Base-by-base conservation (phyloP, 768 basidiomycete genomes). In the Suillus sp. region DNA sequence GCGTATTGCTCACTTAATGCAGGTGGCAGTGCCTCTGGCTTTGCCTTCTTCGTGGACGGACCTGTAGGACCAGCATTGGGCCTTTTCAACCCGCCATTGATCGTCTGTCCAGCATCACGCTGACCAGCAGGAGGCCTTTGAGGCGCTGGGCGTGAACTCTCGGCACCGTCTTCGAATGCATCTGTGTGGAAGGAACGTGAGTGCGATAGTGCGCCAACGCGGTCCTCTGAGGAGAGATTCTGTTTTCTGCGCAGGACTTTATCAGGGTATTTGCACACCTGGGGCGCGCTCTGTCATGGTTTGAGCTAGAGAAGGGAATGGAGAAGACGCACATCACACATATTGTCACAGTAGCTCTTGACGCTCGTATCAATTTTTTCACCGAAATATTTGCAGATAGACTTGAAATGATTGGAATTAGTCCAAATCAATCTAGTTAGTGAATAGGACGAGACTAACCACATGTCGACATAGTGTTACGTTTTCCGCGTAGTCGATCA, bases 201-300 rank as follows among this genome's bases (percentile, higher is more conserved):
- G 47, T 71, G 37, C 2, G 37, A 43, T 20, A 60, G 71, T 0
- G 70, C 62, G 4, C 67, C 68, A 3, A 80, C 71, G 47, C 71
- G 66, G 2, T 77, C 79, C 35, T 76, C 71, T 2, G 77, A 72
- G 0, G 86, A 83, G 4, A 93, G 78, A n/a, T 80, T 82, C 30
- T 66, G 69, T 62, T 83, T 81, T 32, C 81, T 81, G 3, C 72
- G 76, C 59, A 72, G 79, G 0, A 85, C 83, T 76, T 88, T 92
- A 27, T 87, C 87, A 0, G 91, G 89, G 65, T 86, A 86, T 74
- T 90, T 92, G 77, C 93, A 94, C 3, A 92, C 82, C 92, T 93
- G 61, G 11, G 20, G n/a, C 25, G 53, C 37, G 16, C 9, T 59
- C 61, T 62, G 55, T 34, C 51, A 25, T 13, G 3, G 20, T 62